phyloP scores from a whole-genome alignment of 1,284 basidiomycete species.

The Athelia psychrophila region DNA sequence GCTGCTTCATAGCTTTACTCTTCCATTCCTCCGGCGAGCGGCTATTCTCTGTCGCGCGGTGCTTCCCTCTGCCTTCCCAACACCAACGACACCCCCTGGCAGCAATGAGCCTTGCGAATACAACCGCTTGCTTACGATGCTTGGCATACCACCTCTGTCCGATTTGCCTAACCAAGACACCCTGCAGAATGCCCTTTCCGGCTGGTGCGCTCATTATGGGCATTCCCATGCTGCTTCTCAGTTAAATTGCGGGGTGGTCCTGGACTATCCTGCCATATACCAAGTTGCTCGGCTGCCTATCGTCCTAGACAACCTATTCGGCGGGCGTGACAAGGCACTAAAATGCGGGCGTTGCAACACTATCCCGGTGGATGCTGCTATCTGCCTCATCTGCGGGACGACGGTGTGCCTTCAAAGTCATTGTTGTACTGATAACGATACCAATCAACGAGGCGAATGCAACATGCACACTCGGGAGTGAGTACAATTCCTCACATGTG shows the following conservation, averaged over 20 bases:
- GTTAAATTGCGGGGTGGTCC: slow-evolving; percentile 67
- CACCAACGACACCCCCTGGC: slow-evolving; percentile 33
- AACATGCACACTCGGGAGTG: slow-evolving; percentile 94
- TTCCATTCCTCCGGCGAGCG: slow-evolving; percentile 92
- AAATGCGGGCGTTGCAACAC: slow-evolving; percentile 79
- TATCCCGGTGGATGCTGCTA: slow-evolving; percentile 82
- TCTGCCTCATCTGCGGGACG: slow-evolving; percentile 90
- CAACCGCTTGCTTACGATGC: slow-evolving; percentile 68
- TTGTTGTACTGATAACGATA: slow-evolving; percentile 82
- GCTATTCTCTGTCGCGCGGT: slow-evolving; percentile 84
- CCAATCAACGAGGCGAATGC: slow-evolving; percentile 76
- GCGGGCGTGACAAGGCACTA: slow-evolving; percentile 64
- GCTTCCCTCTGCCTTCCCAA: slow-evolving; percentile 57
- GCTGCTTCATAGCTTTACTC: slow-evolving; percentile 84
- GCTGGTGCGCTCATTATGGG: slow-evolving; percentile 82
- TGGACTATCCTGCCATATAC: slow-evolving; percentile 88
- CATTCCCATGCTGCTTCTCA: slow-evolving; percentile 72
- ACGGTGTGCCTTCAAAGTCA: slow-evolving; percentile 91
- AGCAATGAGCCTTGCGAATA: slow-evolving; percentile 64
- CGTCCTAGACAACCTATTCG: slow-evolving; percentile 83
- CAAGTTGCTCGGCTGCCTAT: slow-evolving; percentile 81
- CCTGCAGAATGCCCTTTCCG: slow-evolving; percentile 76
- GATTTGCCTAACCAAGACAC: slow-evolving; percentile 79
- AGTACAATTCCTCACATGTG: slow-evolving; percentile 33
- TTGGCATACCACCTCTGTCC: slow-evolving; percentile 77